These are phyloP conservation scores for Calonectria hawksworthii DNA, from an alignment of 2,329 filamentous ascomycete species.

Conservation along the genomic window DNA sequence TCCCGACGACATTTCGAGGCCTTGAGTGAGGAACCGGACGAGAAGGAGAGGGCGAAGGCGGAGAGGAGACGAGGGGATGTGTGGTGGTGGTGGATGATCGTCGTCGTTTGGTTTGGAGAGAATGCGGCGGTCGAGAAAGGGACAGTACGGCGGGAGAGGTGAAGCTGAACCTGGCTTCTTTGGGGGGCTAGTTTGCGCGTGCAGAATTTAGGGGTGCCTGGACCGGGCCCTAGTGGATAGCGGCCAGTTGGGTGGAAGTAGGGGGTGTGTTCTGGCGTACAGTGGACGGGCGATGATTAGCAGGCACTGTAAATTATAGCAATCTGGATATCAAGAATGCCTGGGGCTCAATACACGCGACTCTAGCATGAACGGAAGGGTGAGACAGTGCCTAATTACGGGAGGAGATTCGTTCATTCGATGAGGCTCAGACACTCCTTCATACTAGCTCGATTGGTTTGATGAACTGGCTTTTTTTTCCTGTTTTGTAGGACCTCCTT, in stretches of 20 bases:
- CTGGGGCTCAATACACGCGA: neutral
- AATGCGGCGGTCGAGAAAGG: constrained; percentile 42
- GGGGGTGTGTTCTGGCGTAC: neutral
- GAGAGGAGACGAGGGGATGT: constrained; percentile 21
- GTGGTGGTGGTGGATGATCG: constrained; percentile 25
- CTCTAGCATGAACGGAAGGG: neutral
- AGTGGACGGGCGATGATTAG: constrained; percentile 12
- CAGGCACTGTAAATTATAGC: constrained; percentile 9
- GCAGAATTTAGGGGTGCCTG: constrained; percentile 46
- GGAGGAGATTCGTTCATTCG: neutral
- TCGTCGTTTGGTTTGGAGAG: constrained; percentile 34
- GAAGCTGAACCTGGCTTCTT: constrained; percentile 40
- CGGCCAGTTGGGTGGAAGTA: constrained; percentile 27
- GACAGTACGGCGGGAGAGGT: constrained; percentile 40
- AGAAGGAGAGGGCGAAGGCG: constrained; percentile 23
- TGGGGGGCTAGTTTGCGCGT: constrained; percentile 43
- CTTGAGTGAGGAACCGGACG: constrained; percentile 24
- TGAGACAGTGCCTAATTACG: neutral
- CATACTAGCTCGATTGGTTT: constrained; percentile 1
- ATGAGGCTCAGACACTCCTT: neutral
- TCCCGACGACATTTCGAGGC: constrained; percentile 58
- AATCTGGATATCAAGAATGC: neutral
- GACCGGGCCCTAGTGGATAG: constrained; percentile 37
- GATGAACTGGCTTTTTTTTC: constrained; percentile 19
- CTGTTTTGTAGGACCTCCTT: neutral